These are phyloP conservation scores for Sporisorium sorghi DNA, from an alignment of 1,284 basidiomycete species.

Conservation along the genomic window DNA sequence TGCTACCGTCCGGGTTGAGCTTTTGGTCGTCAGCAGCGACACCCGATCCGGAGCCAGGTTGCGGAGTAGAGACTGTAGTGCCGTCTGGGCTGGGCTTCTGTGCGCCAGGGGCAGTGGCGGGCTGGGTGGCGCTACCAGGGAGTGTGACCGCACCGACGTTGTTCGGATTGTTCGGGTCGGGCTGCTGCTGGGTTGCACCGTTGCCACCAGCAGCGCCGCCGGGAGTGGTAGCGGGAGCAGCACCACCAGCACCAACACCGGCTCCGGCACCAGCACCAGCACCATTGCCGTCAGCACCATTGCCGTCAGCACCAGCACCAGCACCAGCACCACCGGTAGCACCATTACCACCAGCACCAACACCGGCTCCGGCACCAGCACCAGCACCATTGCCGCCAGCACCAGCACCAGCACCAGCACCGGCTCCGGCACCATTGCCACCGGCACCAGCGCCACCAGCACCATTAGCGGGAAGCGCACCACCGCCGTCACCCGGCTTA, in stretches of 20 bases:
- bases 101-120: background rate
- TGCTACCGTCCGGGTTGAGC: background rate
- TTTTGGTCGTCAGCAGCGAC: background rate
- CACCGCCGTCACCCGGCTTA: too few species aligned
- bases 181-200: too few species aligned
- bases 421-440: background rate
- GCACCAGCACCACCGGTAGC: background rate
- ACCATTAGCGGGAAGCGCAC: too few species aligned
- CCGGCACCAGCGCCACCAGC: background rate
- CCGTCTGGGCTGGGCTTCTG: slow-evolving; percentile 4
- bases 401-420: background rate
- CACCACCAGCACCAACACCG: background rate
- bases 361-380: background rate
- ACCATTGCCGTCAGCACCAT: background rate
- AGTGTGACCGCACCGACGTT: too few species aligned
- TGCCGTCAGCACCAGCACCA: background rate
- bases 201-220: background rate
- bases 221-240: background rate
- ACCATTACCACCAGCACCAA: background rate
- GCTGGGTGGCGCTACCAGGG: background rate
- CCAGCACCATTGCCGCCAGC: background rate
- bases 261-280: background rate
- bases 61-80: background rate
- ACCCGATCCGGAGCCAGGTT: too few species aligned
- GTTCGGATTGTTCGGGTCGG: too few species aligned